Conservation (phyloP, 106 monocot genomes). For the Dioscorea zingiberensis region DNA sequence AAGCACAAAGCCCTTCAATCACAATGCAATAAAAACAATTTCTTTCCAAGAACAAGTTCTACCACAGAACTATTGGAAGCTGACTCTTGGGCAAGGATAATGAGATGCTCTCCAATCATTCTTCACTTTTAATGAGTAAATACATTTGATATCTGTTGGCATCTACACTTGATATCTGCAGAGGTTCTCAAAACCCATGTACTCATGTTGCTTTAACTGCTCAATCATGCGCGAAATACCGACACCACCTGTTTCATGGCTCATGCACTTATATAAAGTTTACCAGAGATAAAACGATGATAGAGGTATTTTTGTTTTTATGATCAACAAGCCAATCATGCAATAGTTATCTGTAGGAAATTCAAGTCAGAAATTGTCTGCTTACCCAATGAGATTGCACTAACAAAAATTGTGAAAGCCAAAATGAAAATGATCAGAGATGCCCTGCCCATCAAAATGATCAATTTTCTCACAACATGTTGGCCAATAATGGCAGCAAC, state of each 20-base stretch:
- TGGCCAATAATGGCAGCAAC: conserved; percentile 71
- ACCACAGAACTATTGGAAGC: no score
- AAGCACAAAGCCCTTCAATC: no score
- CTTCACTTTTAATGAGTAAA: no score
- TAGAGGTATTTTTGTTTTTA: no score
- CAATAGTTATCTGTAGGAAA: neutral
- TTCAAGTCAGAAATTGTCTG: neutral
- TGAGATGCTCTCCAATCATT: no score
- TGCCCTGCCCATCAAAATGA: conserved; percentile 74
- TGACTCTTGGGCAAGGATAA: no score
- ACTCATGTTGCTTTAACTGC: conserved; percentile 50
- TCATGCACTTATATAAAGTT: neutral
- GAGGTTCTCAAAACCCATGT: conserved; percentile 85
- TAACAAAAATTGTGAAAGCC: conserved; percentile 81
- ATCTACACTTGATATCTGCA: conserved; percentile 32
- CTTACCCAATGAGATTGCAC: conserved; percentile 81
- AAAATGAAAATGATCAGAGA: conserved; percentile 93
- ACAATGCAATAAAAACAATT: no score
- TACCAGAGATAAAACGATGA: no score
- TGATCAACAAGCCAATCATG: neutral
- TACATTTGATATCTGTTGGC: no score
- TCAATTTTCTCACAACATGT: conserved; percentile 64
- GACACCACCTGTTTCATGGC: conserved; percentile 52
- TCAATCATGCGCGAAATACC: conserved; percentile 69
- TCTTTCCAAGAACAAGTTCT: no score